These are phyloP conservation scores for Leccinum griseonigrum DNA, from an alignment of 1,284 basidiomycete genomes.

Conservation along the genomic window DNA sequence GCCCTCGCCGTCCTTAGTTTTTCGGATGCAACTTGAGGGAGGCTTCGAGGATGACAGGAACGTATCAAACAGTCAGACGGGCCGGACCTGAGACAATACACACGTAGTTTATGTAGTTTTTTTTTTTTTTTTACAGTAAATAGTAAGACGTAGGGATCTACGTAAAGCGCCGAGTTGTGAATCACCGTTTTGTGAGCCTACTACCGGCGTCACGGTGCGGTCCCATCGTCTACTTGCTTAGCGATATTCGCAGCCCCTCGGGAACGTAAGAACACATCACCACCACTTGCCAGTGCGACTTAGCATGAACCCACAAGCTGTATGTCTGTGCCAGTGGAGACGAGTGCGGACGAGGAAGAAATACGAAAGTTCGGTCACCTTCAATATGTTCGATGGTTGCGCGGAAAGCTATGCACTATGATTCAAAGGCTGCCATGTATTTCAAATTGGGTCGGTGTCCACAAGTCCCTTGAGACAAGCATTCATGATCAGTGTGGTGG, in stretches of 20 bases:
- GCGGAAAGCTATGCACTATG: too few relatives aligned
- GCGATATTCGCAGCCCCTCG: accelerated
- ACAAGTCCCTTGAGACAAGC: too few relatives aligned
- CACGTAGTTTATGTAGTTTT: background rate
- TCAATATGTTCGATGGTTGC: too few relatives aligned
- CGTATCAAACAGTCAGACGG: background rate
- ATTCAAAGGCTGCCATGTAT: too few relatives aligned
- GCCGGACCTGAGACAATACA: constrained; percentile 11
- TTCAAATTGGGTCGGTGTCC: too few relatives aligned
- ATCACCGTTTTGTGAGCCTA: background rate
- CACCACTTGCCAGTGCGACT: too few relatives aligned
- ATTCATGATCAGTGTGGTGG: too few relatives aligned
- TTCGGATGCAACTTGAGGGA: constrained; percentile 10
- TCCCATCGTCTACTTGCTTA: background rate
- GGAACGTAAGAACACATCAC: too few relatives aligned
- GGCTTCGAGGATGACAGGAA: background rate
- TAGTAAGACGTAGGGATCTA: background rate
- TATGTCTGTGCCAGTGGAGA: too few relatives aligned
- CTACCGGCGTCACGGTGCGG: background rate
- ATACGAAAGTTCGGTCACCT: too few relatives aligned
- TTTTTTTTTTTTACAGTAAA: background rate
- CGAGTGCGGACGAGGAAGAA: too few relatives aligned
- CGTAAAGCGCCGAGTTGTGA: background rate
- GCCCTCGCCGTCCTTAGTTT: constrained; percentile 25
- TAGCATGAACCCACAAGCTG: too few relatives aligned